Evolutionary conservation across 148 eudicot species (phyloP), one percentile per base, ranked within the genome.

Genomic region (Dysphania ambrosioides): DNA sequence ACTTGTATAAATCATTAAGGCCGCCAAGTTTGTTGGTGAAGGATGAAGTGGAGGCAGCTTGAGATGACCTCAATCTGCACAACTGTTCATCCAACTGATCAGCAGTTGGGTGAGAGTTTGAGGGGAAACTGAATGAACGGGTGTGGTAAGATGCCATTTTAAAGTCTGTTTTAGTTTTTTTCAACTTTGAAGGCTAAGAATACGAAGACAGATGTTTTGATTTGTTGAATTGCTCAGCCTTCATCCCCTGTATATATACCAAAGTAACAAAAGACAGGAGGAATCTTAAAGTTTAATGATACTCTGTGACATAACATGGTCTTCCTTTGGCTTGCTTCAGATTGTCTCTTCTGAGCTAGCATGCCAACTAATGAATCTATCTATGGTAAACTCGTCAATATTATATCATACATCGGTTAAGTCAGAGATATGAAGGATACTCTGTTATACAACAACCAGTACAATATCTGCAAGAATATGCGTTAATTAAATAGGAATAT

Each of bases 81-180:
- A 78, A 38, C 18, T 74, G 79, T 34, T 78, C 68, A 12, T 74
- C 73, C 16, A 78, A 34, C 13, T 74, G 62, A 49, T 59, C 41
- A 18, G 30, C 35, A 16, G 75, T 5, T 5, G 80, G 78, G 72
- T 55, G 77, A 63, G 75, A 24, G 57, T 31, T 34, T 12, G 81
- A 73, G 44, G 84, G 84, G 41, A 72, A 59, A 70, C 84, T 78
- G 72, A 31, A 68, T 0, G 84, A 82, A 21, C 84, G 84, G 70
- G 78, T 29, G 61, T 81, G 81, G 68, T 16, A 72, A 64, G 75
- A 40, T 3, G 75, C 35, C 58, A 49, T 75, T 36, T 56, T 42
- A 8, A 58, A 47, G 51, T 68, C 34, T 41, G 21, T 65, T 73
- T 41, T 29, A 6, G 10, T 38, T 66, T 30, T 44, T 35, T 47